Percentiles rank a stretch among this genome's conserved stretches.
Conservation (phyloP, 176 grass and related monocot species). For the barley (Hordeum vulgare) region MorexV3_pseudomolecules_assembly NC_058518.1:184646237-184646736, state of each 20-base stretch:
- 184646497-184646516: neutral
- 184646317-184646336: neutral
- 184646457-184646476: neutral
- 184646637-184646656: conserved; percentile 3
- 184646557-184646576: conserved; percentile 6
- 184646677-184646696: conserved; percentile 93
- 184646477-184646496: neutral
- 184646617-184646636: neutral
- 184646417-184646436: neutral
- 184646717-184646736: conserved; percentile 82
- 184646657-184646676: conserved; percentile 4
- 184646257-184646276: neutral
- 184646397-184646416: neutral
- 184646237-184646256: neutral
- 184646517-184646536: neutral
- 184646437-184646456: neutral
- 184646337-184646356: neutral
- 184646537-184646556: neutral
- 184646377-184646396: neutral
- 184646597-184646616: neutral
- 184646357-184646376: neutral
- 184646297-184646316: neutral
- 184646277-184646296: neutral
- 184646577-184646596: neutral
- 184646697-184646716: conserved; percentile 89